Evolutionary conservation across 2,329 filamentous ascomycete genomes (phyloP).

Genomic region (Aureobasidium zeae): DNA sequence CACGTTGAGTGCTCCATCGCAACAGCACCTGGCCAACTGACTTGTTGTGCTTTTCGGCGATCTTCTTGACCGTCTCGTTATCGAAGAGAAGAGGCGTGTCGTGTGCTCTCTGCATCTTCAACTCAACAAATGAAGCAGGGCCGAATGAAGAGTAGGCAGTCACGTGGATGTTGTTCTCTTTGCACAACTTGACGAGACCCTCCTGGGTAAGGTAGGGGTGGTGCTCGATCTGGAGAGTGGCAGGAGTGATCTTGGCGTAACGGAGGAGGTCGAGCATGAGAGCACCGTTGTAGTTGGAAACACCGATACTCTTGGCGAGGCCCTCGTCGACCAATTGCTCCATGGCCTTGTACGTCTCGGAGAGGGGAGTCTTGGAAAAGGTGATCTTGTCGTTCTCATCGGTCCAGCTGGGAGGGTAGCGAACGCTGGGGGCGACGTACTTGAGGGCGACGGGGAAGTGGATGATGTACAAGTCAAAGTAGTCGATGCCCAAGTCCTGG

Average conservation of each 20-base stretch:
- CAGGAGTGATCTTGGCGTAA: constrained; percentile 64
- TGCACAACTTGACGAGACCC: constrained; percentile 59
- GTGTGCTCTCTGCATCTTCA: constrained; percentile 60
- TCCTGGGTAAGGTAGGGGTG: constrained; percentile 79
- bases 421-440: constrained; percentile 69
- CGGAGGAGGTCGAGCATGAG: constrained; percentile 70
- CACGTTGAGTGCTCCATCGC: constrained; percentile 78
- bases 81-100: constrained; percentile 62
- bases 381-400: constrained; percentile 54
- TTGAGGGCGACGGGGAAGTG: constrained; percentile 84
- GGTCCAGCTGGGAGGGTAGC: constrained; percentile 73
- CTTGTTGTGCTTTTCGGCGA: constrained; percentile 62
- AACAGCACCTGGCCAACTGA: constrained; percentile 72
- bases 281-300: constrained; percentile 74
- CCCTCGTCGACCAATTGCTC: constrained; percentile 61
- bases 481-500: constrained; percentile 73
- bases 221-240: constrained; percentile 79
- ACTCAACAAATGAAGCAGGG: constrained; percentile 67
- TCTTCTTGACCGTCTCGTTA: constrained; percentile 52
- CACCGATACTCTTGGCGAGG: constrained; percentile 64
- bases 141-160: constrained; percentile 83
- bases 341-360: constrained; percentile 77
- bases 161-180: constrained; percentile 60
- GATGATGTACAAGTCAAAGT: constrained; percentile 83
- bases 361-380: constrained; percentile 59